Base-by-base conservation (phyloP, 2,329 filamentous ascomycete genomes). In the Metarhizium album region DNA sequence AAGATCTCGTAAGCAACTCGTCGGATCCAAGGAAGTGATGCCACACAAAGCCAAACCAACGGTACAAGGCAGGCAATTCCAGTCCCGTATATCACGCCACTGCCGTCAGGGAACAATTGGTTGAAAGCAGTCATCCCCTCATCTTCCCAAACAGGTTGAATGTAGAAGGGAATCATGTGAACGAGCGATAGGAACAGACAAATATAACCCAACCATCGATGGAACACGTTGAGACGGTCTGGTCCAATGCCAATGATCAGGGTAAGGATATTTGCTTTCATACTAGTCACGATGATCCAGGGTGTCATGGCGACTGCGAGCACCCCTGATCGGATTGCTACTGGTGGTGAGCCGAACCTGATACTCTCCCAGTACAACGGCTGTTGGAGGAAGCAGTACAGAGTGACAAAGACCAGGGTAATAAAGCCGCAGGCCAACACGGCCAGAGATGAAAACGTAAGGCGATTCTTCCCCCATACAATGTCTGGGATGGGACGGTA, bases 301-400 rank as follows among this genome's bases (percentile, higher is more conserved):
- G 91, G 91, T 45, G 93, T 85, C 76, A 95, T 80, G 13, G 91
- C 87, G 14, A 96, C 84, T 13, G 90, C 84, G 51, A 96, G 80
- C 91, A 96, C 96, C 46, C 91, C 91, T 7, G 90, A 76, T 56
- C 91, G 80, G 54, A 96, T 82, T 9, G 90, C 89, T 50, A 97
- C 66, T 0, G 91, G 91, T 27, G 91, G 91, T 1, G 91, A 95
- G 42, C 91, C 91, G 60, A 80, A 91, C 45, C 76, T 76, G 59
- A 96, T 95, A 66, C 87, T 93, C 61, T 86, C 72, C 80, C 89
- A 95, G 71, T 90, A 96, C 3, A 95, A 76, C 1, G 91, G 91
- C 58, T 91, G 88, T 45, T 87, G 88, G 9, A 96, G 68, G 65
- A 95, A 95, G 62, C 83, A 86, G 67, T 93, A 95, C 3, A 95